Evolutionary conservation across 495 filamentous ascomycete species (phyloP).

Genomic region (Chaetomium fimeti): DNA sequence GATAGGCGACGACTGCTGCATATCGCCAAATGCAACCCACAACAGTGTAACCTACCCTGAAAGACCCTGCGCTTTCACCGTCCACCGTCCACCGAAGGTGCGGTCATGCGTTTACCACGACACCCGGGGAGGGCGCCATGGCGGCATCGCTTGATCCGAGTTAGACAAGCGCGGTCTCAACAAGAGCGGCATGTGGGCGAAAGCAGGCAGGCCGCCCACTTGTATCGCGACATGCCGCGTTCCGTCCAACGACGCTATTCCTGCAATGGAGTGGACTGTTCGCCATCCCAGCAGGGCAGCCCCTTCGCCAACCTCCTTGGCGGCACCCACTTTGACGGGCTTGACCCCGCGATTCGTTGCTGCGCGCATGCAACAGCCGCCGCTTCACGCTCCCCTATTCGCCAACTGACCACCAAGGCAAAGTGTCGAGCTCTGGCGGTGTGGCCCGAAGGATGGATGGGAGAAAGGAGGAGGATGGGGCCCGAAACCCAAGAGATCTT

Average conservation of each 20-base stretch:
- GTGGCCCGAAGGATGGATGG: constrained; percentile 8
- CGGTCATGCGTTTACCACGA: constrained; percentile 29
- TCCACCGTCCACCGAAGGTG: constrained; percentile 28
- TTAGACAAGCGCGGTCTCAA: constrained; percentile 5
- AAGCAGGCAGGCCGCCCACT: background rate
- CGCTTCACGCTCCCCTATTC: constrained; percentile 19
- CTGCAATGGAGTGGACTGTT: constrained; percentile 3
- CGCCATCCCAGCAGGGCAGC: constrained; percentile 9
- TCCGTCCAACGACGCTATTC: constrained; percentile 14
- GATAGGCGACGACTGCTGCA: constrained; percentile 12
- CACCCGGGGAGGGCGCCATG: constrained; percentile 13
- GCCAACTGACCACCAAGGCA: constrained; percentile 2
- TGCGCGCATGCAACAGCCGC: constrained; percentile 1
- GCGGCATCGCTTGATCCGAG: constrained; percentile 17
- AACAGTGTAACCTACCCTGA: constrained; percentile 9
- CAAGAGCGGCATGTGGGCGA: background rate
- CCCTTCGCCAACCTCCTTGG: constrained; percentile 22
- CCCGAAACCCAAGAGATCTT: background rate
- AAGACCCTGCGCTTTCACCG: constrained; percentile 23
- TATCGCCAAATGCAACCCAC: constrained; percentile 6
- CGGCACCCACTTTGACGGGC: constrained; percentile 12
- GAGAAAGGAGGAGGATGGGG: background rate
- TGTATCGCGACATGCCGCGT: constrained; percentile 15
- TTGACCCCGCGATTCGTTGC: constrained; percentile 27
- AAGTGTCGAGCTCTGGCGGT: constrained; percentile 16